A percentile compares a stretch with the other conserved stretches of the same genome.
phyloP scores from a whole-genome alignment of 2,329 filamentous ascomycete species.

The Knoxdaviesia proteae region DNA sequence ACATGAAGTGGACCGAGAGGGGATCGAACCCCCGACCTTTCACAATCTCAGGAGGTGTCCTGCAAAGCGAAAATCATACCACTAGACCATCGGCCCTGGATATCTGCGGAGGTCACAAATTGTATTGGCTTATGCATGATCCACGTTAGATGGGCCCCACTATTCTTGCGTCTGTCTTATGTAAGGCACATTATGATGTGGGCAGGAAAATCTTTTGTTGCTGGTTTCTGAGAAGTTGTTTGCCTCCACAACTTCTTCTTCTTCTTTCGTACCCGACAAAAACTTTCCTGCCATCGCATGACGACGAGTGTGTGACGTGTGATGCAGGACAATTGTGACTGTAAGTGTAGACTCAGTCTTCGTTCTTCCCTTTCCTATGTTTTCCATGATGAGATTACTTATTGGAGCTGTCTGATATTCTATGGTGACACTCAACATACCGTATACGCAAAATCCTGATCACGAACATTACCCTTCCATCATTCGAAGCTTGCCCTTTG shows the following conservation, averaged over 20 bases:
- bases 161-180: no score
- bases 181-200: no score
- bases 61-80: constrained; percentile 6
- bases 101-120: neutral
- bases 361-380: constrained; percentile 4
- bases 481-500: no score
- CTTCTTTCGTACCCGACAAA: constrained; percentile 9
- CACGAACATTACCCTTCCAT: no score
- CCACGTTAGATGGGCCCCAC: no score
- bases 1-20: constrained; percentile 4
- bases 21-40: constrained; percentile 6
- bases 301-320: constrained; percentile 7
- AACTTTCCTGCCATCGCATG: constrained; percentile 5
- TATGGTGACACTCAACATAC: constrained; percentile 39
- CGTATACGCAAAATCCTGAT: constrained; percentile 25
- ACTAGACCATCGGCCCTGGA: constrained; percentile 5
- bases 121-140: no score
- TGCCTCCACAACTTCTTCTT: constrained; percentile 4
- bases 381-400: constrained; percentile 26
- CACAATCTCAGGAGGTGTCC: constrained; percentile 5
- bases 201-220: no score
- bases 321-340: no score
- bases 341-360: no score
- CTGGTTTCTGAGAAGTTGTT: constrained; percentile 1
- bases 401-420: constrained; percentile 61